Conservation (phyloP, 2,329 filamentous ascomycete species). For the Zasmidium angulare region DNA sequence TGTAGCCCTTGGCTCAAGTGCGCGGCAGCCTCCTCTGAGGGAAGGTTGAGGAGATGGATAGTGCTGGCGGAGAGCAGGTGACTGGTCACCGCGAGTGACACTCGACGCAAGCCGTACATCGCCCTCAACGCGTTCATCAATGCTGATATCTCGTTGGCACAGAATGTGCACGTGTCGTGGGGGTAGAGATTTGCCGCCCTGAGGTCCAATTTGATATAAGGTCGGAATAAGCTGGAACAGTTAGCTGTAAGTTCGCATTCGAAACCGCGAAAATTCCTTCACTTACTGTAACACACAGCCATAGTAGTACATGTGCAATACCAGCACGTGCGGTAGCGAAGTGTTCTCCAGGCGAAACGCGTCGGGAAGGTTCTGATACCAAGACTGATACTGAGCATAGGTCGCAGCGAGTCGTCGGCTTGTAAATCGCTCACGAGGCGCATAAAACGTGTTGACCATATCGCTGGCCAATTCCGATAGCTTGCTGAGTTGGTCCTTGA, state of each 20-base stretch:
- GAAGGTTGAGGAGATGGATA: slow-evolving; percentile 48
- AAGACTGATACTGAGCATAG: slow-evolving; percentile 68
- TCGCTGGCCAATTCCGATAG: slow-evolving; percentile 73
- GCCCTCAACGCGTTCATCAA: slow-evolving; percentile 44
- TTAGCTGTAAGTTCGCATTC: slow-evolving; percentile 50
- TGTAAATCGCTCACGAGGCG: slow-evolving; percentile 64
- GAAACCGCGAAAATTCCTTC: neutral
- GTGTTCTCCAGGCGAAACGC: slow-evolving; percentile 65
- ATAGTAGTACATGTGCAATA: slow-evolving; percentile 50
- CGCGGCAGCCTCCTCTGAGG: slow-evolving; percentile 35
- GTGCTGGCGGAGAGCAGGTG: slow-evolving; percentile 44
- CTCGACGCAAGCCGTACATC: slow-evolving; percentile 45
- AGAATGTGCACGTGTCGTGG: slow-evolving; percentile 62
- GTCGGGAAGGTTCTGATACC: slow-evolving; percentile 68
- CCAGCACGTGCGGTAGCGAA: slow-evolving; percentile 70
- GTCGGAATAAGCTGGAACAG: slow-evolving; percentile 69
- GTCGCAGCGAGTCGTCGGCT: slow-evolving; percentile 62
- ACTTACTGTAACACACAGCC: slow-evolving; percentile 59
- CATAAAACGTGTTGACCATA: slow-evolving; percentile 70
- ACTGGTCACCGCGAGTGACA: slow-evolving; percentile 40
- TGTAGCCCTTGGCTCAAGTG: slow-evolving; percentile 45
- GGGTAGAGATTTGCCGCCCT: slow-evolving; percentile 61
- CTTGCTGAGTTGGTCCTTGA: slow-evolving; percentile 61
- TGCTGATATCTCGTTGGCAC: slow-evolving; percentile 45
- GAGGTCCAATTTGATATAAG: slow-evolving; percentile 64